Base-by-base conservation (phyloP, 2,329 filamentous ascomycete genomes). In the Monilinia vaccinii-corymbosi region DNA sequence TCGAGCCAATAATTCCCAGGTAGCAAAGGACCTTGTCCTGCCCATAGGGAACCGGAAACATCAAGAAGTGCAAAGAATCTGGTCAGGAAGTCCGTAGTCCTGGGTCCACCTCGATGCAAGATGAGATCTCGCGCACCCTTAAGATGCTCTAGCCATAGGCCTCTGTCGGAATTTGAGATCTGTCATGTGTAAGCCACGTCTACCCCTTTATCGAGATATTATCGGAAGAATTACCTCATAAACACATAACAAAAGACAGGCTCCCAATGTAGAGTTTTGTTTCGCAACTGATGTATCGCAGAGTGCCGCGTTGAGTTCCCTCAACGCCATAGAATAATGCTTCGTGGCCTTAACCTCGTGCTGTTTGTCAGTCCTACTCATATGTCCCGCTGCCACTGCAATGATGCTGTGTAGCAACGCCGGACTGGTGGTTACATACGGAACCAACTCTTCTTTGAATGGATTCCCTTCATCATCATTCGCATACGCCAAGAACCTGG, bases 381-480 rank as follows among this genome's bases (percentile, higher is more conserved):
- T 57, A 66, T 70, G 69, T 6, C 68, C 66, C 13, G 69, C 69
- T 46, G 69, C 67, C 38, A 70, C 51, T n/a, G 69, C 69, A 40
- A 67, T 63, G 62, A 71, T 71, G 8, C 68, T 65, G 61, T 70
- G 66, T 23, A 71, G 59, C 31, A 71, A 46, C 14, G 69, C 69
- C 14, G 68, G 69, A 14, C 65, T 68, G 0, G 65, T 65, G 8
- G 60, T 64, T 18, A 65, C 68, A 18, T 64, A 57, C 8, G 69
- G 69, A 8, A 69, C 64, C 23, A 71, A 40, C 38, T 68, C 65
- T 46, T 66, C 65, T 48, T 70, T 66, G 48, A 71, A 71, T 13
- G 69, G 69, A 44, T 71, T 71, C 2, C 65, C 64, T 44, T 71
- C 68, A 55, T 66, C 67, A 38, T 71, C 69, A 47, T 70, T 70